Conservation (phyloP, 2,329 filamentous ascomycete genomes). For the Phyllachora maydis region DNA sequence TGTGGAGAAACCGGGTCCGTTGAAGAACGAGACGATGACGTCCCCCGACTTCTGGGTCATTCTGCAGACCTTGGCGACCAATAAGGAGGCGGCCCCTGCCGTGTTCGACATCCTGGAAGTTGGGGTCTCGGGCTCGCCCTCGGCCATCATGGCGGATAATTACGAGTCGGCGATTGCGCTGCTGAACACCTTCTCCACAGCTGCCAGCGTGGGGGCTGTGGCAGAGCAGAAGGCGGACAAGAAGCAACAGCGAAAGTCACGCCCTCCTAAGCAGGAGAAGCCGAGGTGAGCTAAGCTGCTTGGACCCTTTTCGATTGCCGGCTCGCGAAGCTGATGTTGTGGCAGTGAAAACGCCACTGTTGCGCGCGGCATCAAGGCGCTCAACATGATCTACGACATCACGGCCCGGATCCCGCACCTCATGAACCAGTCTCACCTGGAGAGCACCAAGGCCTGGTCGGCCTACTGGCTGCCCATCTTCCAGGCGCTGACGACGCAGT, state of each 20-base stretch:
- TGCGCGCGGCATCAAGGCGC: conserved; percentile 57
- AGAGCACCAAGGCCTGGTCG: conserved; percentile 81
- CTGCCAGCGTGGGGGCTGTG: conserved; percentile 50
- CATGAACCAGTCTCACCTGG: conserved; percentile 84
- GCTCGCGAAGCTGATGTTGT: conserved; percentile 1
- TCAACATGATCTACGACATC: conserved; percentile 64
- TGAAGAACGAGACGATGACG: conserved; percentile 84
- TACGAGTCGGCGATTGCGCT: conserved; percentile 75
- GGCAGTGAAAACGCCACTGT: conserved; percentile 50
- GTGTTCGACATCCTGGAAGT: conserved; percentile 79
- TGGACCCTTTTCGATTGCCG: conserved; percentile 1
- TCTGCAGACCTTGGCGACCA: conserved; percentile 50
- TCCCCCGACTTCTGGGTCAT: conserved; percentile 97
- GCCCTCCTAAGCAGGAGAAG: conserved; percentile 27
- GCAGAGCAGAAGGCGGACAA: conserved; percentile 48
- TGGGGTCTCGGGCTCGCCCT: conserved; percentile 51
- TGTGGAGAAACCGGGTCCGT: conserved; percentile 53
- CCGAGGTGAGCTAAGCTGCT: conserved; percentile 24
- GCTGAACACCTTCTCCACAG: conserved; percentile 75
- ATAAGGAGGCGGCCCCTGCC: conserved; percentile 48
- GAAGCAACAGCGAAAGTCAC: conserved; percentile 10
- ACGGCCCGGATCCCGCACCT: conserved; percentile 65
- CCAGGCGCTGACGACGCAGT: conserved; percentile 70
- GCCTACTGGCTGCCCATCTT: conserved; percentile 97
- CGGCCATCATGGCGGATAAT: conserved; percentile 83